phyloP scores from a whole-genome alignment of 2,329 filamentous ascomycete genomes.

The Trichophaea hybrida region DNA sequence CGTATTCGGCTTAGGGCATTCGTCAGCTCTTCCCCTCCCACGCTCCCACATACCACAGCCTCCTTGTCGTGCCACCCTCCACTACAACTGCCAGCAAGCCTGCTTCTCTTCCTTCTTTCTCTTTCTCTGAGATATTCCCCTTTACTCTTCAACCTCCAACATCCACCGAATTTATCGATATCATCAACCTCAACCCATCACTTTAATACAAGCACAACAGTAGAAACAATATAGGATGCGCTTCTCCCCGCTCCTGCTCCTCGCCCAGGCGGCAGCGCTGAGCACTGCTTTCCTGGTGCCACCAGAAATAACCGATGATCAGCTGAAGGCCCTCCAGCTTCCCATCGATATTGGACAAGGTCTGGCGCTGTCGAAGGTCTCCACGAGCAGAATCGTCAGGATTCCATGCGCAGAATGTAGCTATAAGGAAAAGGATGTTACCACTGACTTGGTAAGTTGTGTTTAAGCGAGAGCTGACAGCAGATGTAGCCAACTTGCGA shows the following conservation, averaged over 20 bases:
- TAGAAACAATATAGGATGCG: conserved; percentile 1
- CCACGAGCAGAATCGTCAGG: neutral
- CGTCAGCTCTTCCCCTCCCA: too few species aligned
- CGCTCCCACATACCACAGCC: too few species aligned
- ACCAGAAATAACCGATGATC: neutral
- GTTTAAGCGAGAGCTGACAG: neutral
- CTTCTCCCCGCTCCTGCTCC: neutral
- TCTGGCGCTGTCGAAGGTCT: neutral
- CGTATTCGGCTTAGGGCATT: too few species aligned
- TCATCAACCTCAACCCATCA: neutral
- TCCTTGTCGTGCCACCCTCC: too few species aligned
- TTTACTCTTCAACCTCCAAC: neutral
- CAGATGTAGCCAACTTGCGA: neutral
- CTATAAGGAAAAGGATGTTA: neutral
- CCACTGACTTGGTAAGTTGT: neutral
- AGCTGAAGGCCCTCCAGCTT: neutral
- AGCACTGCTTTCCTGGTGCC: conserved; percentile 5
- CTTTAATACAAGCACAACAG: neutral
- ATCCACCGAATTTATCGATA: neutral
- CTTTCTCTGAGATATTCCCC: neutral
- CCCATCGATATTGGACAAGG: neutral
- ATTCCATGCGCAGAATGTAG: conserved; percentile 1
- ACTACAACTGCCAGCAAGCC: too few species aligned
- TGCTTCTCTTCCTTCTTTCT: neutral
- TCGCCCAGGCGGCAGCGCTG: conserved; percentile 8